Conservation (phyloP, 1,139 yeast species). For the Scheffersomyces lignicola region DNA sequence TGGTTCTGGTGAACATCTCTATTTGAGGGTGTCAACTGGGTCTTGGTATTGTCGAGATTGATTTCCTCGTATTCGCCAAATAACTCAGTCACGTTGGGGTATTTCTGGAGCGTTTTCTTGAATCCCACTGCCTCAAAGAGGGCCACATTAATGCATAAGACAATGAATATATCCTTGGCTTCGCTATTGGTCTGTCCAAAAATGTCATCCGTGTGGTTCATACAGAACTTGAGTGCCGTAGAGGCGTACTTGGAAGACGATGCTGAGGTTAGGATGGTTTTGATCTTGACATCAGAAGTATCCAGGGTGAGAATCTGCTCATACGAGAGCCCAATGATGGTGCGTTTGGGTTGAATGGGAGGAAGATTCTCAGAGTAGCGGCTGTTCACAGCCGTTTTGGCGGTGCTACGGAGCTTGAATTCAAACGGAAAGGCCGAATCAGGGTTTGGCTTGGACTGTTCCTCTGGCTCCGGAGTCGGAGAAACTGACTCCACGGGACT, state of each 20-base stretch:
- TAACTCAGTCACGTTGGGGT: slow-evolving; percentile 30
- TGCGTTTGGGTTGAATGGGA: slow-evolving; percentile 35
- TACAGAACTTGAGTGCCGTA: slow-evolving; percentile 28
- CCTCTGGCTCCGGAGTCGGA: neutral
- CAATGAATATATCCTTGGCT: slow-evolving; percentile 27
- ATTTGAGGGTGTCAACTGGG: slow-evolving; percentile 37
- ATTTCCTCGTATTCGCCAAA: slow-evolving; percentile 37
- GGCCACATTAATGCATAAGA: slow-evolving; percentile 38
- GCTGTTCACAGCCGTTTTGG: slow-evolving; percentile 24
- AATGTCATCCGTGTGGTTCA: slow-evolving; percentile 25
- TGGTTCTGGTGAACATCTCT: slow-evolving; percentile 35
- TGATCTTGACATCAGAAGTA: slow-evolving; percentile 40
- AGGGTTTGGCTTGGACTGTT: slow-evolving; percentile 1
- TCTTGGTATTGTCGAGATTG: slow-evolving; percentile 34
- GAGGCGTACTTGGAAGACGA: slow-evolving; percentile 33
- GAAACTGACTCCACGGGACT: neutral
- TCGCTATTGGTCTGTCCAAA: slow-evolving; percentile 22
- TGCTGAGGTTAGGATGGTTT: slow-evolving; percentile 35
- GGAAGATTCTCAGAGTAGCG: slow-evolving; percentile 35
- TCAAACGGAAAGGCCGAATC: slow-evolving; percentile 24
- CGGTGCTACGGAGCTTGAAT: slow-evolving; percentile 32
- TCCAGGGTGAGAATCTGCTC: slow-evolving; percentile 36
- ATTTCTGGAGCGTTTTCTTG: slow-evolving; percentile 25
- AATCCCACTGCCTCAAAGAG: slow-evolving; percentile 42
- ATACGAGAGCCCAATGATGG: slow-evolving; percentile 43